Base-by-base conservation (phyloP, 1,284 basidiomycete genomes). In the Exobasidium rhododendri region DNA sequence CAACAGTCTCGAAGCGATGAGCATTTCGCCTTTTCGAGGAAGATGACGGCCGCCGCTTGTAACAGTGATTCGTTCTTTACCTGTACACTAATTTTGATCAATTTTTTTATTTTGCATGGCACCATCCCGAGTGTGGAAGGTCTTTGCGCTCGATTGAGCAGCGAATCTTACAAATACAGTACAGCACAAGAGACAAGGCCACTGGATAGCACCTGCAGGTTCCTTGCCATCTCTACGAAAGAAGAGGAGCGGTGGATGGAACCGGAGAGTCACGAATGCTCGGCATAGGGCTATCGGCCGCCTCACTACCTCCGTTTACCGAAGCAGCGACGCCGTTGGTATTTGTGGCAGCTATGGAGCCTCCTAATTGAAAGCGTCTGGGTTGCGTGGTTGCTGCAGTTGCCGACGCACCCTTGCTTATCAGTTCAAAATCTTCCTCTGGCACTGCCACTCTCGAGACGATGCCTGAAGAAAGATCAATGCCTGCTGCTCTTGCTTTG, bases 401-500 rank as follows among this genome's bases (percentile, higher is more conserved):
- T 17, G 29, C 52, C 2, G 52, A 32, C 2, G 11, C 20, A n/a
- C 30, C 29, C 4, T 50, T 20, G 24, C 3, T 22, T n/a, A 45
- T 17, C 24, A 45, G 10, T 17, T 31, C 29, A 26, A 55, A 55
- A 26, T 55, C 52, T 20, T 55, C 52, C 5, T 55, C n/a, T 26
- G n/a, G n/a, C 4, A 20, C n/a, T 13, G 20, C 50, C 5, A 35
- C 14, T 22, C n/a, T 31, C 14, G 20, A 31, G 10, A 22, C n/a
- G 2, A 50, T 28, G 28, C 20, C n/a, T 45, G 67, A 66, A 3
- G 60, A 56, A 22, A 65, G 47, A 3, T 63, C 64, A 1, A 68
- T 66, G 28, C 65, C 69, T 1, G 70, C 68, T 14, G 68, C 70
- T 5, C 70, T 55, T 14, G 66, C 56, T 2, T 66, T 64, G 29